Evolutionary conservation across 176 grass and related monocot species (phyloP).

Genomic region (Lolium perenne): DNA sequence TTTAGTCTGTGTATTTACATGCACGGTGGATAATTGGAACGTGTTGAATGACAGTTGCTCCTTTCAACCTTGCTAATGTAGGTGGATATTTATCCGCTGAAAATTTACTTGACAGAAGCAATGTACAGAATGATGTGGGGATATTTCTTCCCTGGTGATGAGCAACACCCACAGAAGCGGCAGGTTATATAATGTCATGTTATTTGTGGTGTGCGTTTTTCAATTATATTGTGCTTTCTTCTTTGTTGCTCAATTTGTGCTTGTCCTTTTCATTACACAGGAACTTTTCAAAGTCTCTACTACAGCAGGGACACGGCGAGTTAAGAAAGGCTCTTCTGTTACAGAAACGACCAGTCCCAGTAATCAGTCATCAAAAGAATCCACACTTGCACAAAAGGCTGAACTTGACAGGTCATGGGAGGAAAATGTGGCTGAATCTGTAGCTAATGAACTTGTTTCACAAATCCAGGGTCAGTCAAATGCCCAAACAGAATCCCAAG

Average conservation of each 20-base stretch:
- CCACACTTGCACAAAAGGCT: conserved; percentile 50
- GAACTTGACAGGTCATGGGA: conserved; percentile 90
- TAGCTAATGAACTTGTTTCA: conserved; percentile 87
- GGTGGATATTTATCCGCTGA: conserved; percentile 98
- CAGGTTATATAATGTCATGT: conserved; percentile 64
- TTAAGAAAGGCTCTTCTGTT: conserved; percentile 72
- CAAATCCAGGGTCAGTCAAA: conserved; percentile 68
- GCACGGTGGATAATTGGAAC: conserved; percentile 15
- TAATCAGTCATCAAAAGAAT: conserved; percentile 60
- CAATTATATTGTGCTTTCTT: conserved; percentile 27
- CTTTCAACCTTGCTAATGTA: conserved; percentile 56
- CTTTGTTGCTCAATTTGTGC: conserved; percentile 33
- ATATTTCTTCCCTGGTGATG: conserved; percentile 96
- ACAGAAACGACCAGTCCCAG: conserved; percentile 59
- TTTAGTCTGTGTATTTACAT: conserved; percentile 8
- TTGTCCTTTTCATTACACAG: conserved; percentile 52
- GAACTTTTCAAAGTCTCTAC: conserved; percentile 99
- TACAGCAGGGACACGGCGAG: conserved; percentile 68
- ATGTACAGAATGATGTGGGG: conserved; percentile 99
- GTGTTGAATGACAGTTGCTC: conserved; percentile 35
- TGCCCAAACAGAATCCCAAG: conserved; percentile 58
- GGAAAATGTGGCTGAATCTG: conserved; percentile 93
- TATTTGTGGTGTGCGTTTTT: conserved; percentile 22
- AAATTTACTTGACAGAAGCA: conserved; percentile 95
- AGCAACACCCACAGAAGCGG: conserved; percentile 85